Evolutionary conservation across 257 asterid genomes (phyloP).

Genomic region (Misopates orontium): DNA sequence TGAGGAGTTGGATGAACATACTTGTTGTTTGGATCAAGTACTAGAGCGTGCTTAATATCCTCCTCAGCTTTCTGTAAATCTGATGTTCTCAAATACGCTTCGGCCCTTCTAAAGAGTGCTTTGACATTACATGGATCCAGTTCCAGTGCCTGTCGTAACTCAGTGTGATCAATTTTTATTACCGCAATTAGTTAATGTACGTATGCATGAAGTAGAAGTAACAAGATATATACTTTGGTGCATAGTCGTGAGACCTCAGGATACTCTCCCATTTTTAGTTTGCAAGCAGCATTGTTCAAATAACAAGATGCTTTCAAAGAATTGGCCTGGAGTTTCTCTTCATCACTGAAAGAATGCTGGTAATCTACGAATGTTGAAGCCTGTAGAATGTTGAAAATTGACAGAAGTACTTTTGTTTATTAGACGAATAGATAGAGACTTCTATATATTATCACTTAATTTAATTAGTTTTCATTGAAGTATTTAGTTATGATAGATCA

Average conservation of each 20-base stretch:
- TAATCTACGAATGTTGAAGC: slow-evolving; percentile 49
- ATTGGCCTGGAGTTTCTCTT: slow-evolving; percentile 40
- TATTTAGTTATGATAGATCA: background rate
- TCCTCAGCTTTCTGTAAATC: slow-evolving; percentile 55
- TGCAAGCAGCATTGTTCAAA: slow-evolving; percentile 66
- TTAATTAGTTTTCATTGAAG: background rate
- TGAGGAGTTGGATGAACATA: slow-evolving; percentile 10
- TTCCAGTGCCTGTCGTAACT: slow-evolving; percentile 44
- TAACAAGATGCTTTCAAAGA: slow-evolving; percentile 40
- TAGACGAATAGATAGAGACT: background rate
- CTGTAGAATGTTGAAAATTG: slow-evolving; percentile 32
- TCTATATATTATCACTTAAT: background rate
- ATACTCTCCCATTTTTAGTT: slow-evolving; percentile 48
- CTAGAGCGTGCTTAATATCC: slow-evolving; percentile 45
- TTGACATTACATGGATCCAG: slow-evolving; percentile 45
- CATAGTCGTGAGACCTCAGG: slow-evolving; percentile 50
- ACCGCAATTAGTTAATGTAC: background rate
- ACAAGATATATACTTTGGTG: slow-evolving; percentile 35
- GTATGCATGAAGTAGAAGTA: background rate
- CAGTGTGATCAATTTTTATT: background rate
- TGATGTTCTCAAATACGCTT: slow-evolving; percentile 44
- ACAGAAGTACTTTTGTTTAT: slow-evolving; percentile 17
- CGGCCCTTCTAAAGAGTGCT: slow-evolving; percentile 63
- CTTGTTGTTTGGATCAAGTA: slow-evolving; percentile 57
- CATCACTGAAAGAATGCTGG: slow-evolving; percentile 43